Base-by-base conservation (phyloP, 2,329 filamentous ascomycete genomes). In the Emergomyces orientalis region DNA sequence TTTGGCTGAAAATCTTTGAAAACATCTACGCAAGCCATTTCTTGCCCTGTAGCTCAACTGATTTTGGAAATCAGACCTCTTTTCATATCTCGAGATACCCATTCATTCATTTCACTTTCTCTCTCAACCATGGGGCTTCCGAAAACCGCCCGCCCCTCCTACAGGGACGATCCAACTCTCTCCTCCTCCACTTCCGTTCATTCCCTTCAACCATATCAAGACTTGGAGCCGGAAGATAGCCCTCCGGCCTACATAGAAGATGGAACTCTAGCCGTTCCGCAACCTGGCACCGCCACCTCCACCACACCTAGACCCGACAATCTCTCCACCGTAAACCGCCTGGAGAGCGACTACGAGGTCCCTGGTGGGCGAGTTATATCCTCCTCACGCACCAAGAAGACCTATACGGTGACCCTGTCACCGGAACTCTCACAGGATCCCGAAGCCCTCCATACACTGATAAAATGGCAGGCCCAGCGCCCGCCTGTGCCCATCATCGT, bases 401-500 rank as follows among this genome's bases (percentile, higher is more conserved):
- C 65, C 25, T 64, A 65, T 22, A 66, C 62, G 5, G 61, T 70
- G 49, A 65, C 69, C 69, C 69, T 85, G 60, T 74, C 80, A 64
- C 68, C 67, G 32, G 73, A 74, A 22, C 76, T 84, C 41, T 81
- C 82, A 65, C 69, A 71, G 8, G 78, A 83, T 52, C 72, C 75
- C 2, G 66, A 69, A 3, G 73, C 75, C 30, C 76, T 86, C 25
- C 74, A 81, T 63, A 63, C 70, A 14, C 78, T 82, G 65, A 73
- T 86, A 65, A 68, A 67, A 0, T 67, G 71, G 7, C 79, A 82
- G 55, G 77, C 81, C 32, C 68, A 68, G 34, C 70, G 76, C 11
- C 84, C 84, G 4, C 84, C 84, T 0, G 78, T 82, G n/a, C 80
- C 81, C 0, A 79, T 75, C 60, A 76, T 86, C 9, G 77, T 76